Conservation (phyloP, 2,329 filamentous ascomycete genomes). For the Arachnomyces sp. region DNA sequence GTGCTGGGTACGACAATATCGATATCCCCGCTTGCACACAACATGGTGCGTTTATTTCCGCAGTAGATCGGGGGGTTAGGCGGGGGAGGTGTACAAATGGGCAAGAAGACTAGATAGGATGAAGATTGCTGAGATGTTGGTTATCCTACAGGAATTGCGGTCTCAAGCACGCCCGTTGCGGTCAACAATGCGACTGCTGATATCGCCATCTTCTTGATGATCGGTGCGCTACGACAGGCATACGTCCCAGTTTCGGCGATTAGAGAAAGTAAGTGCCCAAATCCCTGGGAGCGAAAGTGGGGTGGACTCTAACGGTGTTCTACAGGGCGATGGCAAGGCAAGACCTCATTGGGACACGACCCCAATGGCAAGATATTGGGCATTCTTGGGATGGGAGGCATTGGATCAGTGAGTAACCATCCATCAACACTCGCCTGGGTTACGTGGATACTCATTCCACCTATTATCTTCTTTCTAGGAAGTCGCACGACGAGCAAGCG, state of each 20-base stretch:
- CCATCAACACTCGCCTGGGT: too few species aligned
- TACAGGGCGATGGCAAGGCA: constrained; percentile 34
- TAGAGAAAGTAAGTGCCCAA: constrained; percentile 25
- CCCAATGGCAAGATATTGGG: constrained; percentile 38
- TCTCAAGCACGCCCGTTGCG: constrained; percentile 39
- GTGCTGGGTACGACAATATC: constrained; percentile 55
- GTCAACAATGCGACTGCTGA: constrained; percentile 42
- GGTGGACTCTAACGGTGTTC: neutral
- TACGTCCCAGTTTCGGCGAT: constrained; percentile 35
- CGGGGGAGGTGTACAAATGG: neutral
- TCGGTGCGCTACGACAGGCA: constrained; percentile 38
- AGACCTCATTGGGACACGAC: constrained; percentile 36
- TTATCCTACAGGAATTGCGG: constrained; percentile 23
- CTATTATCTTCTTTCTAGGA: constrained; percentile 23
- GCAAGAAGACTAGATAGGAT: neutral
- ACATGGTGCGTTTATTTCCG: constrained; percentile 20
- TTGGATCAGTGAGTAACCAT: constrained; percentile 32
- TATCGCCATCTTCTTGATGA: constrained; percentile 40
- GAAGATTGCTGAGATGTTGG: neutral
- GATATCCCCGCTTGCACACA: constrained; percentile 47
- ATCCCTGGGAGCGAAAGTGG: neutral
- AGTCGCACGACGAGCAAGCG: constrained; percentile 36
- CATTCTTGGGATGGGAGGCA: constrained; percentile 42
- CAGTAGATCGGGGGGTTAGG: neutral
- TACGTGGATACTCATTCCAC: too few species aligned